Conservation (phyloP, 352 stramenopile species). For the Phytophthora brassicae region DNA sequence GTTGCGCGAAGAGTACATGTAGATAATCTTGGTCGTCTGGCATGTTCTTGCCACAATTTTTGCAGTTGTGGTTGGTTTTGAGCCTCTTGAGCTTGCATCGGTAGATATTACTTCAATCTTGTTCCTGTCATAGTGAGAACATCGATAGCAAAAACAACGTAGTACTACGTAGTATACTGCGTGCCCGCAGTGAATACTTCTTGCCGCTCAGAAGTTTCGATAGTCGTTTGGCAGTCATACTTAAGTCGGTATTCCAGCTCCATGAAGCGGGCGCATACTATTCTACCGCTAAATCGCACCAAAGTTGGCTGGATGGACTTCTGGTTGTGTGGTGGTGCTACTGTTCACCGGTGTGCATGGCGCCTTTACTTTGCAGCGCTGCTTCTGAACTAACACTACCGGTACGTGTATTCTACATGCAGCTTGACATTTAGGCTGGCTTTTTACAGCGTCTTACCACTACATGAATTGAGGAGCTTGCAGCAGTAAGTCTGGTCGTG, state of each 20-base stretch:
- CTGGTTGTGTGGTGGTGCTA: neutral
- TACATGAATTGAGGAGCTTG: too few species aligned
- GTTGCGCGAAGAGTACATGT: slow-evolving; percentile 47
- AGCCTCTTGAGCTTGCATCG: slow-evolving; percentile 56
- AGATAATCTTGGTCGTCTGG: slow-evolving; percentile 58
- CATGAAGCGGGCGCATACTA: slow-evolving; percentile 48
- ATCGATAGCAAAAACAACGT: slow-evolving; percentile 7
- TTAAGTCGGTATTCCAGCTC: slow-evolving; percentile 55
- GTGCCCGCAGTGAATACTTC: slow-evolving; percentile 52
- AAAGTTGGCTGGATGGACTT: slow-evolving; percentile 2
- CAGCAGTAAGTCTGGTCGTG: too few species aligned
- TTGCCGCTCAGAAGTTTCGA: slow-evolving; percentile 53
- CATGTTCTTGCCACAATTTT: slow-evolving; percentile 73
- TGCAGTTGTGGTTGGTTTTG: slow-evolving; percentile 58
- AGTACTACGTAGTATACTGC: slow-evolving; percentile 40
- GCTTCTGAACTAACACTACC: too few species aligned
- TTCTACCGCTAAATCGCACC: neutral
- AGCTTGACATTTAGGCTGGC: too few species aligned
- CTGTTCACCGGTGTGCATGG: slow-evolving; percentile 12
- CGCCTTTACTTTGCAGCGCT: neutral
- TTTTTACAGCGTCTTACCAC: too few species aligned
- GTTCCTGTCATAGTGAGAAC: slow-evolving; percentile 17
- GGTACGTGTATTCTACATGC: too few species aligned
- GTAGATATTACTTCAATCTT: slow-evolving; percentile 66
- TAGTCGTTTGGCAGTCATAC: slow-evolving; percentile 57